Evolutionary conservation across 2,329 filamentous ascomycete species (phyloP).

Genomic region (Calonectria leucothoes): DNA sequence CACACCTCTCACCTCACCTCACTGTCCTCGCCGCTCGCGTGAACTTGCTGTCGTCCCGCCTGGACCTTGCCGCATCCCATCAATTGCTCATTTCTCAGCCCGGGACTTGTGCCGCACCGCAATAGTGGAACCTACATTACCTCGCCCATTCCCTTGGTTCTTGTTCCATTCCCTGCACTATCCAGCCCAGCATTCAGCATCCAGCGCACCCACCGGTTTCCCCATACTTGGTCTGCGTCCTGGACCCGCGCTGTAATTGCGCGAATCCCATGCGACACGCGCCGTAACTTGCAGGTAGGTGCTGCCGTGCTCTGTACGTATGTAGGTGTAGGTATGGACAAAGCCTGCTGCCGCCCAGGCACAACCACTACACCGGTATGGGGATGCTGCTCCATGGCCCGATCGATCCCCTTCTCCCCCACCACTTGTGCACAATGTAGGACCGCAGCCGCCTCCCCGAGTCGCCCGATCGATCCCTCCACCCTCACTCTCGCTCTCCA

Average conservation of each 20-base stretch:
- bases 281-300: background rate
- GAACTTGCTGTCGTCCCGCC: background rate
- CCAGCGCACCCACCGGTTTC: background rate
- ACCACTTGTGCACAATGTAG: conserved; percentile 15
- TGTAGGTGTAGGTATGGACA: background rate
- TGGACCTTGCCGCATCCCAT: background rate
- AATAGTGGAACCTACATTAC: conserved; percentile 7
- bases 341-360: background rate
- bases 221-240: background rate
- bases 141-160: conserved; percentile 7
- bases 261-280: background rate
- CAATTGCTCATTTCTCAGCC: conserved; percentile 13
- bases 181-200: background rate
- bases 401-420: conserved; percentile 38
- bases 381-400: conserved; percentile 32
- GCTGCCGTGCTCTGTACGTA: no score
- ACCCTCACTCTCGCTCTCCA: background rate
- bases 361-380: conserved; percentile 15
- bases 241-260: background rate
- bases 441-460: background rate
- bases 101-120: conserved; percentile 5
- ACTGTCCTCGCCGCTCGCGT: background rate
- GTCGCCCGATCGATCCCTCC: background rate
- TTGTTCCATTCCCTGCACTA: background rate
- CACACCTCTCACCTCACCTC: background rate